Evolutionary conservation across 768 basidiomycete genomes (phyloP).

Genomic region (Tricholoma sp.): DNA sequence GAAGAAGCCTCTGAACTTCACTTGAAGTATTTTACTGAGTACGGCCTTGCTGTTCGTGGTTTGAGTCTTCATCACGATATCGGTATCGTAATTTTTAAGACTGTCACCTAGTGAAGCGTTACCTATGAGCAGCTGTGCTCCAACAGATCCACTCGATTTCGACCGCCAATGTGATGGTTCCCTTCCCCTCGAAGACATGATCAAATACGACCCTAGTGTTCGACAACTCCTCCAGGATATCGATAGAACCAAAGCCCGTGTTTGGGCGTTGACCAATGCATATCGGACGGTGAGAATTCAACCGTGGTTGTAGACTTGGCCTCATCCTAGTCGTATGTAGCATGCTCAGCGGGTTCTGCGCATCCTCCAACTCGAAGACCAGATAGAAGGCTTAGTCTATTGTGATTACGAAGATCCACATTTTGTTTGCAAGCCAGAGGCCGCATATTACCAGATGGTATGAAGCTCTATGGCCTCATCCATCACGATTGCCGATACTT

Average conservation of each 20-base stretch:
- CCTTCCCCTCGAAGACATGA: slow-evolving; percentile 76
- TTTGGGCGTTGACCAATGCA: slow-evolving; percentile 87
- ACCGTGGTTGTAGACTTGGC: neutral
- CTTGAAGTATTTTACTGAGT: slow-evolving; percentile 68
- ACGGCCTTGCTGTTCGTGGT: slow-evolving; percentile 80
- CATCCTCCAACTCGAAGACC: slow-evolving; percentile 68
- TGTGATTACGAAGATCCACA: slow-evolving; percentile 68
- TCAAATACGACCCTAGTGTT: slow-evolving; percentile 56
- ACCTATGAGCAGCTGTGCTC: slow-evolving; percentile 1
- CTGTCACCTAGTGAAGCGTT: neutral
- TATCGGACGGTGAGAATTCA: slow-evolving; percentile 54
- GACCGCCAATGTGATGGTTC: slow-evolving; percentile 80
- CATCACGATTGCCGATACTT: slow-evolving; percentile 2
- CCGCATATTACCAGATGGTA: slow-evolving; percentile 64
- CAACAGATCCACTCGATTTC: slow-evolving; percentile 77
- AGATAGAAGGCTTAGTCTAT: slow-evolving; percentile 70
- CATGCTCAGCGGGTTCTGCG: slow-evolving; percentile 77
- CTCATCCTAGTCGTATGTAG: slow-evolving; percentile 30
- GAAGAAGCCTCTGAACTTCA: slow-evolving; percentile 69
- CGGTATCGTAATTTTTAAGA: slow-evolving; percentile 37
- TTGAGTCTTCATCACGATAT: slow-evolving; percentile 71
- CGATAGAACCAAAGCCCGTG: slow-evolving; percentile 67
- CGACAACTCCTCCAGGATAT: slow-evolving; percentile 74
- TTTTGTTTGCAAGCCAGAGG: slow-evolving; percentile 81
- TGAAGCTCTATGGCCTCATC: slow-evolving; percentile 1